Evolutionary conservation across 768 basidiomycete genomes (phyloP), one percentile per base, ranked within the genome.

Genomic region (Guyanaporus albipodus): DNA sequence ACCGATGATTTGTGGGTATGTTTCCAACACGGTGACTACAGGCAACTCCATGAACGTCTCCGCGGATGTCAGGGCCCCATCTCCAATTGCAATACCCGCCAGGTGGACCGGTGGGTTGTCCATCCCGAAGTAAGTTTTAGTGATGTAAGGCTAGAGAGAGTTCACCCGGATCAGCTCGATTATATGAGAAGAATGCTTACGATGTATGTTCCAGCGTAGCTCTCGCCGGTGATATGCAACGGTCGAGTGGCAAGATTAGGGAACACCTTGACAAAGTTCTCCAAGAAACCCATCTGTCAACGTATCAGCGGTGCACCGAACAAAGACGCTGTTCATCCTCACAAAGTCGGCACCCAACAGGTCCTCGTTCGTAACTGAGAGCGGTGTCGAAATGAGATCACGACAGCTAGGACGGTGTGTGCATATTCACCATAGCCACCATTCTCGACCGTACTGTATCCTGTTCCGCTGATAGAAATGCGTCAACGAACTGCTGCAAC

Each of bases 1-100:
- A 28, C 78, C 81, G 39, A 88, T 85, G 33, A 87, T 64, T 57
- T 87, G 85, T 7, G 86, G 86, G 60, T 82, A 84, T 7, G 86
- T 86, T 63, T 83, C 77, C n/a, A 87, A 62, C 24, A 84, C 69
- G 42, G 73, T 53, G 48, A 85, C 76, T 22, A 80, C 74, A 15
- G 85, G 79, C 0, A 80, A 52, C 17, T 79, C 64, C 46, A 74
- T 69, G 48, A 76, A 80, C 1, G 75, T 73, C 37, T 70, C 69
- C 28, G 56, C 62, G n/a, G 75, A 70, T 2, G 75, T 67, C 14
- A 85, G 67, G 6, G 78, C 66, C 8, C 81, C 83, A 62, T 87
- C 80, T 4, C 87, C 85, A 38, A 89, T 85, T 15, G 75, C 79
- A 47, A 87, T 75, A 57, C 80, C 81, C 1, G 74, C 67, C 18